Base-by-base conservation (phyloP, 805 yeast genomes). In the Helenozyma baotianmanensis region DNA sequence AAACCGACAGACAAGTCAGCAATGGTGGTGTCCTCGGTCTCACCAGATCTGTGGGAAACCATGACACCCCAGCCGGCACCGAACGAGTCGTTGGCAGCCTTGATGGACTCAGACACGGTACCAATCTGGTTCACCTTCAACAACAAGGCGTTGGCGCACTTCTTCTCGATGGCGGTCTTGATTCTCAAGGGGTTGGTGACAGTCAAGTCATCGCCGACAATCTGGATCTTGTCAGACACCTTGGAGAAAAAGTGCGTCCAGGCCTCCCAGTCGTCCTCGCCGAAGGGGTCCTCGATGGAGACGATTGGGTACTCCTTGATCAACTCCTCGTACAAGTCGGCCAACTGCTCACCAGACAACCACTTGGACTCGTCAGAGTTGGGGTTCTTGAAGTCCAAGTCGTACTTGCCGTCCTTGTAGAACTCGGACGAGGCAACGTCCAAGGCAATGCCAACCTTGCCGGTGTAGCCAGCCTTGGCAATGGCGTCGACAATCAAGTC, bases 31-130 rank as follows among this genome's bases (percentile, higher is more conserved):
- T 92, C 98, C 77, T 92, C 98, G 53, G 97, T 89, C 80, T 90
- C 98, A 76, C 98, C 98, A 56, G 97, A 89, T 82, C 98, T 88
- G 87, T 90, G 98, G 60, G 97, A 89, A 58, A 92, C 97, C 97
- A 90, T 89, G 64, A 89, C 96, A 78, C 97, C 97, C 98, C 98
- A 90, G 63, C 87, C 87, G 48, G 96, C 97, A 49, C 79, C 81
- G 74, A 79, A 89, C 40, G 97, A 85, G 70, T 84, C 92, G 68
- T 84, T 72, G 60, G 97, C 97, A 60, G 97, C 97, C 69, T 87
- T 77, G 72, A 90, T 88, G 48, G 97, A 86, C 79, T 90, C 98
- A 55, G 95, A 67, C 57, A 90, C 74, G 52, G 97, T 74, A 78
- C 98, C 98, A 56, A 90, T 90, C 79, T 90, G 98, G 89, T 90